Evolutionary conservation across 208 protist genomes (phyloP).

Genomic region (Trichomonas vaginalis): DNA sequence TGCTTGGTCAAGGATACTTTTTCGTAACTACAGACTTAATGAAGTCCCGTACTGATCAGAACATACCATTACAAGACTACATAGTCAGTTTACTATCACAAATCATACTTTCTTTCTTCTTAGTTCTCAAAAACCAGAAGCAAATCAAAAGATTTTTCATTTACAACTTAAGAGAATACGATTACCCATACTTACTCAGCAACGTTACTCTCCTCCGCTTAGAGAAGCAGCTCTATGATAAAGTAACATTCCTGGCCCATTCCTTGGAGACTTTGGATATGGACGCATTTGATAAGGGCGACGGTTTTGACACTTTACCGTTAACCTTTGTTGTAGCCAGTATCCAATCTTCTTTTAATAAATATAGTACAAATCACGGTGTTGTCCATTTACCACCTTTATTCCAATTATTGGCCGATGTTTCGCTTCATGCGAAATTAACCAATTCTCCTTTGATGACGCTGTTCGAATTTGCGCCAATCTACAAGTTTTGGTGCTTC

Average conservation of each 20-base stretch:
- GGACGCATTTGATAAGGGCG: background rate
- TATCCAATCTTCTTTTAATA: background rate
- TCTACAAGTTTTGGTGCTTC: background rate
- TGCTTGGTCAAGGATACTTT: background rate
- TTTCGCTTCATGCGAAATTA: background rate
- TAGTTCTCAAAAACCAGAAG: background rate
- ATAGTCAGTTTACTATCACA: background rate
- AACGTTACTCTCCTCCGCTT: background rate
- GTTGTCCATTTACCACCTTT: background rate
- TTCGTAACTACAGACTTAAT: background rate
- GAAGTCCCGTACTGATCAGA: background rate
- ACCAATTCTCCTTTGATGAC: background rate
- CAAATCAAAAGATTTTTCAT: background rate
- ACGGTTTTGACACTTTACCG: background rate
- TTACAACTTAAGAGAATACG: background rate
- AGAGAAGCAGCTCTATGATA: background rate
- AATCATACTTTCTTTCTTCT: background rate
- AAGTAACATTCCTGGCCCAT: background rate
- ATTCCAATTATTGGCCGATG: background rate
- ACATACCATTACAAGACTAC: background rate
- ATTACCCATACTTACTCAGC: background rate
- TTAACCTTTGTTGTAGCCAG: background rate
- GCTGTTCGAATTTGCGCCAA: background rate
- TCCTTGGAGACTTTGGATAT: background rate
- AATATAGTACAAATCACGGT: background rate